A percentile compares a stretch with the other conserved stretches of the same genome.
Conservation (phyloP, 306 rosid genomes). For the Sicyos baderoa region DNA sequence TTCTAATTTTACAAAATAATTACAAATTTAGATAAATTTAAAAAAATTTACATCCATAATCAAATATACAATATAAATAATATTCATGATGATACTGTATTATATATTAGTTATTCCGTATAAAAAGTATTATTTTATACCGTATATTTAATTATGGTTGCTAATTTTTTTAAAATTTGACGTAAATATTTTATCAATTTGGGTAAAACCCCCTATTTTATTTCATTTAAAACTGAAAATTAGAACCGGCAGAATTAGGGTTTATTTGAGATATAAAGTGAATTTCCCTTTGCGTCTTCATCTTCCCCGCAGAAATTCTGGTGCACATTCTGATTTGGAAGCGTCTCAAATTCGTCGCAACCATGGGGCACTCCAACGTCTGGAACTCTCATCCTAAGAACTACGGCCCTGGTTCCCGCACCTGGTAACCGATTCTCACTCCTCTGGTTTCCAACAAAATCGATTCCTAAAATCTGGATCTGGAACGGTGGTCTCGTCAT, state of each 20-base stretch:
- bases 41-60: too few relatives aligned
- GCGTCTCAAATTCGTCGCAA: not conserved
- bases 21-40: too few relatives aligned
- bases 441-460: not conserved
- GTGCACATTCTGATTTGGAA: slow-evolving; percentile 2
- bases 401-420: slow-evolving; percentile 94
- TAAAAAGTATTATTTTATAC: too few relatives aligned
- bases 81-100: too few relatives aligned
- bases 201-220: too few relatives aligned
- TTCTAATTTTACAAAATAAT: too few relatives aligned
- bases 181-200: too few relatives aligned
- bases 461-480: too few relatives aligned
- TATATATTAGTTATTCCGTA: too few relatives aligned
- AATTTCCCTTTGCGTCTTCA: slow-evolving; percentile 10
- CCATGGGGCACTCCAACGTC: slow-evolving; percentile 83
- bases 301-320: not conserved
- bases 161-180: too few relatives aligned
- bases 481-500: not conserved
- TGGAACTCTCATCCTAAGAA: slow-evolving; percentile 93
- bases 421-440: slow-evolving; percentile 42
- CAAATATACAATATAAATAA: too few relatives aligned
- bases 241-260: not conserved
- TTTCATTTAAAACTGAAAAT: not conserved
- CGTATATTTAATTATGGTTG: too few relatives aligned
- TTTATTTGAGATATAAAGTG: not conserved